phyloP scores from a whole-genome alignment of 2,329 filamentous ascomycete genomes.

The Venturia carpophila region DNA sequence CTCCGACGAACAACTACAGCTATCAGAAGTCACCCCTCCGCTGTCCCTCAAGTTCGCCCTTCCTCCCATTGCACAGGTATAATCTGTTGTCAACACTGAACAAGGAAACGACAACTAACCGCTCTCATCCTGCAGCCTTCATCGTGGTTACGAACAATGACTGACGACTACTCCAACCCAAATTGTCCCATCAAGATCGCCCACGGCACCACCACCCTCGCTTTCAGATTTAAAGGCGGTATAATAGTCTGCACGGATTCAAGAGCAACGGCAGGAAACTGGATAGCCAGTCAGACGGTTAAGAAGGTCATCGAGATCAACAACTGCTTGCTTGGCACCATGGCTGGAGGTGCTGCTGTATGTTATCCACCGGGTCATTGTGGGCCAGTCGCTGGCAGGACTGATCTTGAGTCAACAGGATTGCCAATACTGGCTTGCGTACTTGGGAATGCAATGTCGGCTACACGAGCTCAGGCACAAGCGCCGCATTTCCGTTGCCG shows the following conservation, averaged over 20 bases:
- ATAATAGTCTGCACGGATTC: slow-evolving; percentile 99
- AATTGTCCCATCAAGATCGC: slow-evolving; percentile 98
- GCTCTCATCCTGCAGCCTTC: slow-evolving; percentile 56
- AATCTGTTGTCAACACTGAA: slow-evolving; percentile 25
- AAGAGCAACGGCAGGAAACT: slow-evolving; percentile 92
- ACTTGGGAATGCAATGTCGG: slow-evolving; percentile 97
- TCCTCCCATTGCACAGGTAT: slow-evolving; percentile 82
- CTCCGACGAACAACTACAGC: slow-evolving; percentile 66
- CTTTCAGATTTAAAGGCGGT: slow-evolving; percentile 95
- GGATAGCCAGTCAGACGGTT: slow-evolving; percentile 98
- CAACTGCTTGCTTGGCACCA: slow-evolving; percentile 84
- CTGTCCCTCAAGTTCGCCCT: slow-evolving; percentile 91
- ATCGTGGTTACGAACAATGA: slow-evolving; percentile 91
- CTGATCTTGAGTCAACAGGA: slow-evolving; percentile 48
- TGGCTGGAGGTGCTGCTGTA: slow-evolving; percentile 94
- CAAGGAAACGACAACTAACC: slow-evolving; percentile 19
- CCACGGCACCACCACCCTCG: slow-evolving; percentile 95
- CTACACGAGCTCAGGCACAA: slow-evolving; percentile 99
- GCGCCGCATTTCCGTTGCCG: slow-evolving; percentile 94
- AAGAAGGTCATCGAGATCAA: slow-evolving; percentile 99
- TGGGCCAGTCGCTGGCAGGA: slow-evolving; percentile 21
- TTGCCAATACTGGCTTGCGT: slow-evolving; percentile 99
- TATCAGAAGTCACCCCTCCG: slow-evolving; percentile 61
- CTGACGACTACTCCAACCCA: slow-evolving; percentile 92
- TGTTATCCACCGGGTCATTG: slow-evolving; percentile 27